Evolutionary conservation across 345 rosid genomes (phyloP).

Genomic region (Moringa oleifera): DNA sequence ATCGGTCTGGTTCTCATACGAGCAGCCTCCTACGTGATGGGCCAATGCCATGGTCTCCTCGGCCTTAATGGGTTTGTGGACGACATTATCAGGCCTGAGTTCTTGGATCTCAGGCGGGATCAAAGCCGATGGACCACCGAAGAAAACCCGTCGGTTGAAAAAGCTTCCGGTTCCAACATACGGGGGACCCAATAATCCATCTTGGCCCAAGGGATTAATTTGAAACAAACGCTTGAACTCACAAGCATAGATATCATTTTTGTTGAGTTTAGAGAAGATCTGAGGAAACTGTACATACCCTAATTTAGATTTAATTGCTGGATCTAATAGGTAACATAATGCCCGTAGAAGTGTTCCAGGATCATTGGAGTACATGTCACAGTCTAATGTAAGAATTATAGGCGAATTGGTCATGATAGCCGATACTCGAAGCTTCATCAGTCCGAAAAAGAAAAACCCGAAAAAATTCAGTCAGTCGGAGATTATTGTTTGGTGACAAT

Average conservation of each 20-base stretch:
- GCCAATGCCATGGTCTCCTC: conserved; percentile 31
- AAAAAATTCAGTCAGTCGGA: not conserved
- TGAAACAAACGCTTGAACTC: conserved; percentile 33
- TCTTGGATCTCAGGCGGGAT: conserved; percentile 31
- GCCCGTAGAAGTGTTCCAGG: conserved; percentile 43
- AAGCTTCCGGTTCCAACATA: conserved; percentile 62
- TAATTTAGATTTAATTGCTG: conserved; percentile 14
- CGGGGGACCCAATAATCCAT: conserved; percentile 43
- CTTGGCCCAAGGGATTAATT: conserved; percentile 42
- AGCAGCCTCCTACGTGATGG: conserved; percentile 43
- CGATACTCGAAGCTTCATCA: conserved; percentile 64
- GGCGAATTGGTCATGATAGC: conserved; percentile 62
- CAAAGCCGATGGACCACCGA: conserved; percentile 34
- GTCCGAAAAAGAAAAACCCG: not conserved
- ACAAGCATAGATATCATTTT: conserved; percentile 47
- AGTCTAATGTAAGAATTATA: conserved; percentile 59
- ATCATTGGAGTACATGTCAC: conserved; percentile 81
- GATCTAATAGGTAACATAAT: conserved; percentile 50
- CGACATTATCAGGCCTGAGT: conserved; percentile 21
- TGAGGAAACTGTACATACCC: conserved; percentile 76
- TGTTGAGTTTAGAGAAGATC: conserved; percentile 40
- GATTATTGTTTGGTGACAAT: too few species aligned
- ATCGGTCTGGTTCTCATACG: conserved; percentile 41
- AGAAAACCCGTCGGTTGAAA: conserved; percentile 48
- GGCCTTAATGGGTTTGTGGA: conserved; percentile 24